Conservation (phyloP, 2,329 filamentous ascomycete species). For the Ophiosphaerella korrae region DNA sequence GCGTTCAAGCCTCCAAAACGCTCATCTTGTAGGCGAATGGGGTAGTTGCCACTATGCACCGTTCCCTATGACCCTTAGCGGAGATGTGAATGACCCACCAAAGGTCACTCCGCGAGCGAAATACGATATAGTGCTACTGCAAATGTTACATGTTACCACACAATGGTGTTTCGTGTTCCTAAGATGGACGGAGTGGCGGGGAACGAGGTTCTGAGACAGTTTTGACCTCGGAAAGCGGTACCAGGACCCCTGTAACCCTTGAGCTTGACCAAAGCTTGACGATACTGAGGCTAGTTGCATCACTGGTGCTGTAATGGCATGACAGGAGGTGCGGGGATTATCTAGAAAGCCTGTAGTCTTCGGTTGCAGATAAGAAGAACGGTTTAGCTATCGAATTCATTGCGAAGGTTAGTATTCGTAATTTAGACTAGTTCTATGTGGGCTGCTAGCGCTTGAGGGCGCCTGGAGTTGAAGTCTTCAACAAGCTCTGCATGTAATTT, state of each 20-base stretch:
- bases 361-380: no score
- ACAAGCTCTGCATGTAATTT: no score
- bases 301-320: neutral
- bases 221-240: conserved; percentile 20
- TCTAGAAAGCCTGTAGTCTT: no score
- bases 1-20: conserved; percentile 10
- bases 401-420: no score
- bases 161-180: conserved; percentile 7
- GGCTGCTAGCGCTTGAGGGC: no score
- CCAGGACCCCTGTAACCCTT: conserved; percentile 13
- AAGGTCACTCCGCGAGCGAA: conserved; percentile 20
- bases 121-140: conserved; percentile 7
- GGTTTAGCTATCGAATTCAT: no score
- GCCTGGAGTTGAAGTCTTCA: no score
- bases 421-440: no score
- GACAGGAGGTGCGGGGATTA: no score
- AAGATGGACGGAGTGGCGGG: conserved; percentile 3
- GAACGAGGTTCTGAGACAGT: conserved; percentile 24
- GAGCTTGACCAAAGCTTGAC: conserved; percentile 28
- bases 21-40: conserved; percentile 15
- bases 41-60: conserved; percentile 15
- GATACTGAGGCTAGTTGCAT: conserved; percentile 14
- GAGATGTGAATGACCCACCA: neutral
- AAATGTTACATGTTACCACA: conserved; percentile 21
- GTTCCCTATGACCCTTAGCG: conserved; percentile 1